These are phyloP conservation scores for Ilyonectria mors-panacis DNA, from an alignment of 2,329 filamentous ascomycete species.

Conservation along the genomic window DNA sequence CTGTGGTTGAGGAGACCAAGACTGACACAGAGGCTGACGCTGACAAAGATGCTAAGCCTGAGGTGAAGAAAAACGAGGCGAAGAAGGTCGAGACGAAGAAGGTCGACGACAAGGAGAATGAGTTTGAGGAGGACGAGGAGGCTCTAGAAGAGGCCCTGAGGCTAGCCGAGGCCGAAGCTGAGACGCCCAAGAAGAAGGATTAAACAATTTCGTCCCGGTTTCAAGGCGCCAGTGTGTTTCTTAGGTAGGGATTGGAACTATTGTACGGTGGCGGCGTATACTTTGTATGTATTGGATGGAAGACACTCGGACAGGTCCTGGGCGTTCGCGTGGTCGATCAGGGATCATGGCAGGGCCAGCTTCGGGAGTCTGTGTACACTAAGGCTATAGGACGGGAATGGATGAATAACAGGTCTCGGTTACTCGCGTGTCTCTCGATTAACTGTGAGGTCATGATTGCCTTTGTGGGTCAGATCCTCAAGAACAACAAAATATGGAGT, in stretches of 20 bases:
- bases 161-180: constrained; percentile 52
- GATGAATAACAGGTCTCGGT: constrained; percentile 24
- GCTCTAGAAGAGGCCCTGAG: constrained; percentile 55
- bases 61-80: constrained; percentile 45
- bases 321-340: constrained; percentile 22
- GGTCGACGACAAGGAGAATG: constrained; percentile 44
- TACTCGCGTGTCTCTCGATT: constrained; percentile 7
- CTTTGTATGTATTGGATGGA: constrained; percentile 23
- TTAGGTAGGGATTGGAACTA: constrained; percentile 1
- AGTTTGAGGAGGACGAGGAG: constrained; percentile 56
- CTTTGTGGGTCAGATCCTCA: constrained; percentile 10
- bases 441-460: constrained; percentile 15
- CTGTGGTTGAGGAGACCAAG: constrained; percentile 45
- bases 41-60: constrained; percentile 35
- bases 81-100: constrained; percentile 13
- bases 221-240: constrained; percentile 30
- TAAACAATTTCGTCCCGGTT: constrained; percentile 7
- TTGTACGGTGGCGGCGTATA: constrained; percentile 38
- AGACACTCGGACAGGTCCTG: constrained; percentile 22
- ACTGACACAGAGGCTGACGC: constrained; percentile 38
- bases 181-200: constrained; percentile 40
- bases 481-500: constrained; percentile 14
- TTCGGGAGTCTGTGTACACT: constrained; percentile 37
- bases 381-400: constrained; percentile 23
- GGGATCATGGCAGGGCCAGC: constrained; percentile 31